Evolutionary conservation across 805 yeast species (phyloP), one percentile per base, ranked within the genome.

Genomic region (Wickerhamomyces chambardii): DNA sequence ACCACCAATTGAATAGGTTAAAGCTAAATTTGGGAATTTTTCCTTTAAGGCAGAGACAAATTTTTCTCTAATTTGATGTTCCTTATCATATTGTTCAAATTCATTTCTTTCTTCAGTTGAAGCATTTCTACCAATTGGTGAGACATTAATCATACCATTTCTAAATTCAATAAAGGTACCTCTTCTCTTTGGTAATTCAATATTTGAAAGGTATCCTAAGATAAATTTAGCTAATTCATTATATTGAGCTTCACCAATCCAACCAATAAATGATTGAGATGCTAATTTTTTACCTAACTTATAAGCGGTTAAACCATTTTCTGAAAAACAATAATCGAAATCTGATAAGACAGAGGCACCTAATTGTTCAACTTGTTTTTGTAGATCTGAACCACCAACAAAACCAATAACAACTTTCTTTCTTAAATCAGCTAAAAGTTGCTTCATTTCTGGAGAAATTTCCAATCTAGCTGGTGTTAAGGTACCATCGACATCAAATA

Each of bases 81-180:
- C 70, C 52, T 77, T 70, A 64, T 92, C 99, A 62, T 52, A 92
- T 51, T 66, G 70, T 71, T 92, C 97, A 58, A 70, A 92, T 50
- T 87, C 97, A 63, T 75, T 78, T 70, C 99, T 84, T 73, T 92
- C 97, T 47, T 75, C 76, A 48, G 86, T 86, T 29, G 94, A 79
- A 42, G 97, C 97, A 61, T 92, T 92, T 78, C 99, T 86, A 55
- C 99, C 99, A 42, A 92, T 78, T 50, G 99, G 99, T 14, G 97
- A 87, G 44, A 92, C 86, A 66, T 92, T 92, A 65, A 92, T 84
- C 95, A 92, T 89, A 63, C 99, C 99, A 63, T 92, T 92, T 78
- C 99, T 85, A 75, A 92, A 92, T 73, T 92, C 99, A 50, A 92
- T 68, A 65, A 92, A 92, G 41, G 99, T 92, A 63, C 99, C 99